Conservation (phyloP, 768 basidiomycete species). For the Candolleomyces eurysporus region DNA sequence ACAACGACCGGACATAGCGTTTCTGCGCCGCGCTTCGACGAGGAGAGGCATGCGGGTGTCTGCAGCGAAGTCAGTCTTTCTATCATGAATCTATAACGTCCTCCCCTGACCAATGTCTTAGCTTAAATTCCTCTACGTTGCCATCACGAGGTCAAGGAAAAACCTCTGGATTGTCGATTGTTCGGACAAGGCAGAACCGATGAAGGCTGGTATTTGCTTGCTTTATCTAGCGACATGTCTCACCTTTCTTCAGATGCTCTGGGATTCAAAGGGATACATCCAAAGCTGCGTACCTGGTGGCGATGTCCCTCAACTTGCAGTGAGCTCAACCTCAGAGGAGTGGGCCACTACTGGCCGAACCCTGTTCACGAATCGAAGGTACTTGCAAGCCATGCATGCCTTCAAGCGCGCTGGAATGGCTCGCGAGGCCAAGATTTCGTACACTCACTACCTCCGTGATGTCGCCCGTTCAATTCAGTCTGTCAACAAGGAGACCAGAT, state of each 20-base stretch:
- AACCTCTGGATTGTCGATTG: constrained; percentile 71
- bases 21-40: constrained; percentile 47
- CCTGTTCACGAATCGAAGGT: constrained; percentile 41
- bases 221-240: not conserved
- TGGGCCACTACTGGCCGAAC: constrained; percentile 34
- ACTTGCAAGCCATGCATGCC: constrained; percentile 44
- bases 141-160: constrained; percentile 65
- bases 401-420: constrained; percentile 39
- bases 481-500: constrained; percentile 19
- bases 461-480: constrained; percentile 37
- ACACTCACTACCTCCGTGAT: constrained; percentile 55
- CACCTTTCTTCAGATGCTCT: constrained; percentile 40
- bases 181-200: constrained; percentile 53
- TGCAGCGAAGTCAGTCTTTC: constrained; percentile 50
- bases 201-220: constrained; percentile 42
- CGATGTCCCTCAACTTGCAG: constrained; percentile 53
- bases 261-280: constrained; percentile 45
- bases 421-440: constrained; percentile 44
- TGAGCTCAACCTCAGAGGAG: constrained; percentile 44
- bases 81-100: not conserved
- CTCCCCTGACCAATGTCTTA: constrained; percentile 17
- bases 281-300: constrained; percentile 46
- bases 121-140: constrained; percentile 72
- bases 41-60: constrained; percentile 48
- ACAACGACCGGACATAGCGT: constrained; percentile 4